A percentile compares a stretch with the other conserved stretches of the same genome.
Evolutionary conservation across 257 asterid genomes (phyloP).

Genomic region (Nicotiana undulata): DNA sequence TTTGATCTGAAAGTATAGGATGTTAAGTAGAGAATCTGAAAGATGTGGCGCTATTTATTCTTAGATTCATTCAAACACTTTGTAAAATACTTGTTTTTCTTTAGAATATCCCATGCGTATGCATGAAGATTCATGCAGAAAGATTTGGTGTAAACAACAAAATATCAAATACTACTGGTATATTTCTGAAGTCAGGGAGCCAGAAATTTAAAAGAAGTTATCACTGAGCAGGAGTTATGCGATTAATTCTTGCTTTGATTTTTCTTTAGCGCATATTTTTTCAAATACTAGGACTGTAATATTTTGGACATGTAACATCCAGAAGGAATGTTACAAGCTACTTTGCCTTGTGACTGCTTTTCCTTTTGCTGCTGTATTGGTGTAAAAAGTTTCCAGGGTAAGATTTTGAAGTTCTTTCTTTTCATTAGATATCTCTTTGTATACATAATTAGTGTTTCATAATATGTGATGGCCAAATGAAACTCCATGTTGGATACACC

Average conservation of each 20-base stretch:
- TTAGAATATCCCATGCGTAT: background rate
- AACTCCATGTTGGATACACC: background rate
- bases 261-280: background rate
- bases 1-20: background rate
- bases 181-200: background rate
- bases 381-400: background rate
- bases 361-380: background rate
- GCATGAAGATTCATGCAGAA: background rate
- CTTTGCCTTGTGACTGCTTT: background rate
- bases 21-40: background rate
- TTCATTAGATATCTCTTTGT: background rate
- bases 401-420: background rate
- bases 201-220: background rate
- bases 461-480: background rate
- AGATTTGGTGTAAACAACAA: background rate
- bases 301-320: background rate
- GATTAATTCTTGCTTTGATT: background rate
- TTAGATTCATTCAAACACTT: background rate
- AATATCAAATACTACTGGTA: background rate
- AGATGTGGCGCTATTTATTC: background rate
- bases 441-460: background rate
- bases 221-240: background rate
- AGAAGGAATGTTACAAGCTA: background rate
- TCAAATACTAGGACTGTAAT: background rate
- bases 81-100: background rate